Percentiles rank a stretch among this genome's conserved stretches.
phyloP scores from a whole-genome alignment of 345 rosid species.

The Salix dunnii region DNA sequence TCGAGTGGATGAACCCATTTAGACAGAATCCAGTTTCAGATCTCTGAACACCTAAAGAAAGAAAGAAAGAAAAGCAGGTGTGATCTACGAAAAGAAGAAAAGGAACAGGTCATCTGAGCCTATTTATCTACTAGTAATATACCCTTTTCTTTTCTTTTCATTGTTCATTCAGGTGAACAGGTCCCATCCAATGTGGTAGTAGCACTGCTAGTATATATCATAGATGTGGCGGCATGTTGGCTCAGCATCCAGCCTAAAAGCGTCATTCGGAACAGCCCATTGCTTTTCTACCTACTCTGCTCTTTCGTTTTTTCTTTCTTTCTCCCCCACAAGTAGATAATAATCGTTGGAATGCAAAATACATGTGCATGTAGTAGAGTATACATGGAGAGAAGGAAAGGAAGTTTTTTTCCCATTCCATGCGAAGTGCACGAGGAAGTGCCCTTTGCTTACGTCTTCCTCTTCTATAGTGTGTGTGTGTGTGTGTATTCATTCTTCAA shows the following conservation, averaged over 20 bases:
- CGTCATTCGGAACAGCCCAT: slow-evolving; percentile 22
- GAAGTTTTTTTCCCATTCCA: too few species aligned
- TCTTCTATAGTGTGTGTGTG: too few species aligned
- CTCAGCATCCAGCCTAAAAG: slow-evolving; percentile 66
- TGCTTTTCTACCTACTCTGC: slow-evolving; percentile 8
- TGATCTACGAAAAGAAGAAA: slow-evolving; percentile 16
- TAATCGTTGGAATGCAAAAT: too few species aligned
- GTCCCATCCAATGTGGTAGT: background rate
- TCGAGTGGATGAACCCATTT: slow-evolving; percentile 60
- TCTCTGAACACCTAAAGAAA: slow-evolving; percentile 31
- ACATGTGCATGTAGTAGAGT: too few species aligned
- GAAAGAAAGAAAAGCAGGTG: background rate
- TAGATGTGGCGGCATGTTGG: background rate
- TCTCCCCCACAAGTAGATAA: background rate
- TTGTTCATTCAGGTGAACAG: background rate
- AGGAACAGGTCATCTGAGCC: background rate
- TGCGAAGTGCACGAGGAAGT: too few species aligned
- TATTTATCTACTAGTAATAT: background rate
- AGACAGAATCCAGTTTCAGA: slow-evolving; percentile 34
- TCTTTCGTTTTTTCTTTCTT: background rate
- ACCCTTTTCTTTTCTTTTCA: background rate
- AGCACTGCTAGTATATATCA: background rate
- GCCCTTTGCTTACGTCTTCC: background rate
- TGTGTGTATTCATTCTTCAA: background rate
- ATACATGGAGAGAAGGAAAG: background rate